These are phyloP conservation scores for Asclepias syriaca DNA, from an alignment of 257 asterid genomes.

Conservation along the genomic window DNA sequence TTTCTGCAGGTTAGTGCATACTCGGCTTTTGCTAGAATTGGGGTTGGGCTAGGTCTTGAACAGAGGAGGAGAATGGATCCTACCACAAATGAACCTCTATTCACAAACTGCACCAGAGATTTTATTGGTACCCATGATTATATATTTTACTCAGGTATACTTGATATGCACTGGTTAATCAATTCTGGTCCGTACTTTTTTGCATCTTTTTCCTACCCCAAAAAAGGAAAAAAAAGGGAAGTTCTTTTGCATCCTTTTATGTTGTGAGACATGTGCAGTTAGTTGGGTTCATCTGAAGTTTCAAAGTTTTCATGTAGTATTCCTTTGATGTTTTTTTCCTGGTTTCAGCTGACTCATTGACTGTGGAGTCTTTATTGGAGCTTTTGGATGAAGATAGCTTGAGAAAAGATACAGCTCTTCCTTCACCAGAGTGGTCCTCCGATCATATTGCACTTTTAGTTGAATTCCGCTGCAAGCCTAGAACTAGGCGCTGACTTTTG, in stretches of 20 bases:
- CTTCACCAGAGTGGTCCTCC: slow-evolving; percentile 98
- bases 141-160: slow-evolving; percentile 90
- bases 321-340: slow-evolving; percentile 3
- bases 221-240: not conserved
- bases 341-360: slow-evolving; percentile 71
- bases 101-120: slow-evolving; percentile 92
- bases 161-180: not conserved
- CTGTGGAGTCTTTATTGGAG: slow-evolving; percentile 91
- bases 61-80: slow-evolving; percentile 84
- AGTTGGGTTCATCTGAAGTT: not conserved
- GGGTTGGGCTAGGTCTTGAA: slow-evolving; percentile 61
- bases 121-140: slow-evolving; percentile 92
- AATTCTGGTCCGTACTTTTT: not conserved
- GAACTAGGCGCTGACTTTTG: slow-evolving; percentile 61
- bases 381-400: slow-evolving; percentile 91
- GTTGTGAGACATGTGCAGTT: not conserved
- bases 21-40: slow-evolving; percentile 85
- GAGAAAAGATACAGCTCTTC: slow-evolving; percentile 96
- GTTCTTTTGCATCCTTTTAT: not conserved
- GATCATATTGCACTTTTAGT: slow-evolving; percentile 97
- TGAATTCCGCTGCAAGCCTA: slow-evolving; percentile 87
- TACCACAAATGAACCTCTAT: slow-evolving; percentile 80
- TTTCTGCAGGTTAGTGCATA: slow-evolving; percentile 89
- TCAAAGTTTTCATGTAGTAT: not conserved
- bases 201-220: not conserved